Conservation (phyloP, 495 filamentous ascomycete species). For the Aspergillus sclerotioniger region DNA sequence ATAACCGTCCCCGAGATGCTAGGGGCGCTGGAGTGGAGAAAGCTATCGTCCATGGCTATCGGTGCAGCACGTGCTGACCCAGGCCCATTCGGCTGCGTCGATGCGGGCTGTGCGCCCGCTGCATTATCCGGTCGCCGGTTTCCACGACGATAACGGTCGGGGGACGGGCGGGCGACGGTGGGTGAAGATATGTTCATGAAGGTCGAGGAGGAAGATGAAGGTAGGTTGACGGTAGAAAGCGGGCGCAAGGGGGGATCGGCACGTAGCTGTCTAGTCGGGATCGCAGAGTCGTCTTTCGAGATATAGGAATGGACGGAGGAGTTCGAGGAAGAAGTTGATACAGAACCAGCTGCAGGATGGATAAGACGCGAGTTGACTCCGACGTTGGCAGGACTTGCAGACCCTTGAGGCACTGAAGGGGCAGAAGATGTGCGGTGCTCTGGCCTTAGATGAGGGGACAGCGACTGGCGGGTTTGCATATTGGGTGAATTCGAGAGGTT, state of each 20-base stretch:
- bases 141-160: conserved; percentile 65
- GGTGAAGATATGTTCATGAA: conserved; percentile 45
- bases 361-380: conserved; percentile 43
- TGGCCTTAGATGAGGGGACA: conserved; percentile 58
- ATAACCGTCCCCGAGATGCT: conserved; percentile 8
- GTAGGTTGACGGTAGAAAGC: conserved; percentile 50
- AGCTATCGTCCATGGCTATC: conserved; percentile 26
- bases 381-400: conserved; percentile 44
- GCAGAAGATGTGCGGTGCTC: conserved; percentile 68
- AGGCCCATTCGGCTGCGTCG: conserved; percentile 27
- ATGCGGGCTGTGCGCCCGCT: conserved; percentile 41
- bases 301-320: conserved; percentile 40
- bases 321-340: conserved; percentile 55
- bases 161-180: conserved; percentile 57
- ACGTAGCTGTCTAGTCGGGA: conserved; percentile 40
- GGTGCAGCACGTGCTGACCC: conserved; percentile 11
- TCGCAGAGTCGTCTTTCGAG: conserved; percentile 49
- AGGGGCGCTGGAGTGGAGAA: conserved; percentile 9
- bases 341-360: conserved; percentile 60
- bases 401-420: conserved; percentile 51
- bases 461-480: conserved; percentile 55
- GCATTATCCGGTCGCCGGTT: conserved; percentile 49
- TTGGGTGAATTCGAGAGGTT: conserved; percentile 56
- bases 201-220: conserved; percentile 36
- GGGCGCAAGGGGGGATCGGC: conserved; percentile 46